Percentiles rank a stretch among this genome's conserved stretches.
Conservation (phyloP, 2,329 filamentous ascomycete genomes). For the Nothopassalora personata region DNA sequence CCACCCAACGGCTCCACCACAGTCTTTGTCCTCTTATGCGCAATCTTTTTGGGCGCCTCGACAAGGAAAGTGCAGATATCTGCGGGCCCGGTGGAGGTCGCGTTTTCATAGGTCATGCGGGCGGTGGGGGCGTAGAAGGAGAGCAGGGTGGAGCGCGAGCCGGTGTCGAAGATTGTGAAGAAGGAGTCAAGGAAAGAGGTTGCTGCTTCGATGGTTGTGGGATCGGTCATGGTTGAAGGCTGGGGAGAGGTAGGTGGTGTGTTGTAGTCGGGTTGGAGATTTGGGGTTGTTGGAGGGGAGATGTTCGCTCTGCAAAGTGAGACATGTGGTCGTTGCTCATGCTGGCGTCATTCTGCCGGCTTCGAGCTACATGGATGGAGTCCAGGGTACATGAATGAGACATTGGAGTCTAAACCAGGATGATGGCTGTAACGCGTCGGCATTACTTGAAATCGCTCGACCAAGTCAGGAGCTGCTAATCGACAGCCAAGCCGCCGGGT, state of each 20-base stretch:
- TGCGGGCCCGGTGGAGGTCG: neutral
- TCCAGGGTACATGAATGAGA: neutral
- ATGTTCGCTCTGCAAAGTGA: neutral
- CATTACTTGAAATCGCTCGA: too few relatives aligned
- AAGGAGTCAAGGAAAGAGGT: neutral
- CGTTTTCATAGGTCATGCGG: neutral
- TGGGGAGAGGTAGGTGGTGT: neutral
- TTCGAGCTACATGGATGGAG: neutral
- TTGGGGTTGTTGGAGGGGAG: too few relatives aligned
- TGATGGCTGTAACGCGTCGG: neutral
- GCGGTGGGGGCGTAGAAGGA: neutral
- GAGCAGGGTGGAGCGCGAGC: neutral
- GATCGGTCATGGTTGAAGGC: neutral
- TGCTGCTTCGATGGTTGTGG: neutral
- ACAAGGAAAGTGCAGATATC: neutral
- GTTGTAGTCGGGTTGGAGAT: too few relatives aligned
- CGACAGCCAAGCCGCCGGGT: neutral
- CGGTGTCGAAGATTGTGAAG: neutral
- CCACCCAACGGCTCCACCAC: neutral
- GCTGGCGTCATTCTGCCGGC: neutral
- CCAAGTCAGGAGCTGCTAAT: neutral
- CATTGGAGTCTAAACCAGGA: neutral
- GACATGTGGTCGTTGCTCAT: neutral
- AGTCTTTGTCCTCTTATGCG: neutral
- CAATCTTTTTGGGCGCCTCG: neutral